phyloP scores from a whole-genome alignment of 202 grass and related monocot species.

The Saccharum hybrid region DNA sequence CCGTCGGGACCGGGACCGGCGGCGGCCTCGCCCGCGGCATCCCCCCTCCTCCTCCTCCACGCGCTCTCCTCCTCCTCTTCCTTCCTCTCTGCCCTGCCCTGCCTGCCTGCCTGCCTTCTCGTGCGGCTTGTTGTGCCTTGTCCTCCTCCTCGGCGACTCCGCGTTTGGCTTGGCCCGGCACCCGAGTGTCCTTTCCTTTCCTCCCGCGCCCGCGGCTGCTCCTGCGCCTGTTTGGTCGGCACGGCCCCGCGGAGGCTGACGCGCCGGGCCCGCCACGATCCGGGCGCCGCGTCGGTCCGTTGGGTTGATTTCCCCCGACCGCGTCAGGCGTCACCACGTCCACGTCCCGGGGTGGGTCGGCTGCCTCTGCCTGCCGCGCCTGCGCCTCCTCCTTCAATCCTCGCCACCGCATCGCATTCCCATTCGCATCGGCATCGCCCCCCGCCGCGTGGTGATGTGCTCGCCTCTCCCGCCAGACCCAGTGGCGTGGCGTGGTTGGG shows the following conservation, averaged over 20 bases:
- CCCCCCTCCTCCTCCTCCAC: background rate
- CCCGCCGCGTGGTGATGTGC: background rate
- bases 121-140: background rate
- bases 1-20: background rate
- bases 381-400: background rate
- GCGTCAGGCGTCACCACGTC: conserved; percentile 53
- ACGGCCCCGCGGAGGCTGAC: conserved; percentile 27
- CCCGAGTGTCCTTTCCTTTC: background rate
- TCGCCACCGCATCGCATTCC: conserved; percentile 11
- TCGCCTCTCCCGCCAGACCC: background rate
- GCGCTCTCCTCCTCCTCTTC: too few species aligned
- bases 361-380: background rate
- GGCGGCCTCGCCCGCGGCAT: conserved; percentile 54
- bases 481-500: background rate
- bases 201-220: background rate
- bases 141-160: conserved; percentile 43
- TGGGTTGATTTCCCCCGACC: conserved; percentile 42
- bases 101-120: background rate
- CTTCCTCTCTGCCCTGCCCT: background rate
- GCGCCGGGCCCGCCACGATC: conserved; percentile 47
- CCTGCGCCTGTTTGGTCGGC: conserved; percentile 46
- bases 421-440: background rate
- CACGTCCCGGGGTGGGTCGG: conserved; percentile 33
- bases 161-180: conserved; percentile 26
- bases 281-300: conserved; percentile 45